Evolutionary conservation across 2,329 filamentous ascomycete species (phyloP).

Genomic region (Talaromyces piceae): DNA sequence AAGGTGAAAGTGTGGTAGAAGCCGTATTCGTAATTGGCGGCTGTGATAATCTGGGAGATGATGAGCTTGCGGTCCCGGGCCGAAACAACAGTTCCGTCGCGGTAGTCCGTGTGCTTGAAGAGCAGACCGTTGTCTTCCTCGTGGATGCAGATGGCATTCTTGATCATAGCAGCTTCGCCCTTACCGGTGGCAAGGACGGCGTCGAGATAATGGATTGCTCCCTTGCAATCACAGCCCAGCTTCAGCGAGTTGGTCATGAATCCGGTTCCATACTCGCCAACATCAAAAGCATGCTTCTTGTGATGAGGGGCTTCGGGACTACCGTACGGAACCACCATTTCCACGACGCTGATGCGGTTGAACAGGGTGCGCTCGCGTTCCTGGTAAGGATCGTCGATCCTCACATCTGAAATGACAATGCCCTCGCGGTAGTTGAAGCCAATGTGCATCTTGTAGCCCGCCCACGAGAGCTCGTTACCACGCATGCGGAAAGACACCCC

Average conservation of each 20-base stretch:
- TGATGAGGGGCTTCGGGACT: slow-evolving; percentile 42
- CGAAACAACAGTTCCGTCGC: slow-evolving; percentile 77
- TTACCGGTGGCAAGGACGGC: slow-evolving; percentile 72
- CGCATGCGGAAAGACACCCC: slow-evolving; percentile 78
- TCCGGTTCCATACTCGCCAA: slow-evolving; percentile 41
- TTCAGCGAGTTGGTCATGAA: slow-evolving; percentile 43
- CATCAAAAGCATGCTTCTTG: slow-evolving; percentile 41
- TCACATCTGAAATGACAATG: slow-evolving; percentile 79
- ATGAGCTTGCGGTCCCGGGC: slow-evolving; percentile 80
- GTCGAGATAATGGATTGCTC: slow-evolving; percentile 84
- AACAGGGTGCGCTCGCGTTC: slow-evolving; percentile 43
- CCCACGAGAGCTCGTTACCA: slow-evolving; percentile 71
- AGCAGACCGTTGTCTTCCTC: slow-evolving; percentile 87
- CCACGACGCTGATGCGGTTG: slow-evolving; percentile 78
- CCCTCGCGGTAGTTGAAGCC: slow-evolving; percentile 95
- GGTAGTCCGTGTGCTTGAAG: slow-evolving; percentile 94
- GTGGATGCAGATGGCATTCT: slow-evolving; percentile 92
- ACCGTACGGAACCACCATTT: slow-evolving; percentile 82
- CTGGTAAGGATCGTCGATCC: slow-evolving; percentile 66
- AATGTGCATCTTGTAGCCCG: slow-evolving; percentile 88
- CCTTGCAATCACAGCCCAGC: slow-evolving; percentile 61
- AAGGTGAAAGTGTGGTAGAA: slow-evolving; percentile 86
- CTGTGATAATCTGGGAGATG: slow-evolving; percentile 87
- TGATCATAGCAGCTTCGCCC: slow-evolving; percentile 68
- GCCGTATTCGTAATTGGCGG: slow-evolving; percentile 92